Evolutionary conservation across 2,329 filamentous ascomycete species (phyloP), one percentile per base, ranked within the genome.

Genomic region (Verticillium longisporum): DNA sequence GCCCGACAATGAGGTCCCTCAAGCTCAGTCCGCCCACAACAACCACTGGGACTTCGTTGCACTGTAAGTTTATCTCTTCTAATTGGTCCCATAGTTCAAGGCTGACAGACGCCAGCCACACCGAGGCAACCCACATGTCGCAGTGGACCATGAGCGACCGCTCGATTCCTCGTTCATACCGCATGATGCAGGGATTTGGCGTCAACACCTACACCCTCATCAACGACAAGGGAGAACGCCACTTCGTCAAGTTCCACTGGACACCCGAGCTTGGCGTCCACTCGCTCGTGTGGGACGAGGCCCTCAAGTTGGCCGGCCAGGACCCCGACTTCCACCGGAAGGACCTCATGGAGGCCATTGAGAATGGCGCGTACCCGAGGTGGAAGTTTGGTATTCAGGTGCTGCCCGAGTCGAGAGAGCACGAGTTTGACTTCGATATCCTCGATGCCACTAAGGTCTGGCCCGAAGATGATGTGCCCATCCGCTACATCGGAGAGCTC

Each of bases 131-230:
- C 0, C 89, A 92, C 71, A 92, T 91, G 88, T 89, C 84, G 66
- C 85, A 90, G 80, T 93, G 90, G 89, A 78, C 86, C 34, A 90
- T 92, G 87, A 89, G 85, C 9, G 90, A 92, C 70, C 82, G 89
- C 33, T 80, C 81, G 0, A 91, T 91, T 61, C 90, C 90, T 1
- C 83, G 88, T 2, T 91, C 88, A 0, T 92, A 82, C 74, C 86
- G 90, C 31, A 92, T 92, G 89, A 92, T 94, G 88, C 89, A 94
- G 66, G 90, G 90, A 0, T 94, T 93, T 61, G 90, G 90, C 60
- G 90, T 94, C 66, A 92, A 94, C 73, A 93, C 91, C 0, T 94
- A 80, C 68, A 89, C 84, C 0, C 79, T 92, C 2, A 78, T 80
- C 63, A 92, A 92, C 63, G 82, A 80, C 31, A 80, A 88, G 65